Evolutionary conservation across 2,329 filamentous ascomycete species (phyloP).

Genomic region (Penicillium paneum): DNA sequence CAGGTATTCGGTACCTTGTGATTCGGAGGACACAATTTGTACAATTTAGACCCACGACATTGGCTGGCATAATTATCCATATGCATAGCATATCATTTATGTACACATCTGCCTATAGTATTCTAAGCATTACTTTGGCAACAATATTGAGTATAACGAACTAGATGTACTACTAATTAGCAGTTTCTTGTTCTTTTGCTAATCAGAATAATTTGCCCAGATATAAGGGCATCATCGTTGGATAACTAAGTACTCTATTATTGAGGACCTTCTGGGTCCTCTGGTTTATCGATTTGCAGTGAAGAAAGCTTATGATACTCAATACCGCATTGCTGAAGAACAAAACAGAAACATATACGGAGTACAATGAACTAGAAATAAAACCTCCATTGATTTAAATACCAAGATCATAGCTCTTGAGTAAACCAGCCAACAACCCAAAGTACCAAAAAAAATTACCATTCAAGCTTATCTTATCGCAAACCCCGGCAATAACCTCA

Average conservation of each 20-base stretch:
- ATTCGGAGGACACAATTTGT: not conserved
- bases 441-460: not conserved
- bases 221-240: not conserved
- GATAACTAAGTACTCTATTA: not conserved
- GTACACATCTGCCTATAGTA: no score
- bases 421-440: not conserved
- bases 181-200: not conserved
- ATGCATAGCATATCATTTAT: not conserved
- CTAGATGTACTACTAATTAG: not conserved
- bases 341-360: not conserved
- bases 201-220: not conserved
- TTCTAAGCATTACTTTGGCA: not conserved
- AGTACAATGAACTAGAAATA: not conserved
- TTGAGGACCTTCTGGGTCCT: not conserved
- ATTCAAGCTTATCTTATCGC: slow-evolving; percentile 18
- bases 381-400: not conserved
- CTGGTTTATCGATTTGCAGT: not conserved
- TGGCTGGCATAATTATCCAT: not conserved
- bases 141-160: not conserved
- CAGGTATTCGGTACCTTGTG: not conserved
- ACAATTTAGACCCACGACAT: not conserved
- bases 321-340: not conserved
- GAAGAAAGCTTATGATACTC: not conserved
- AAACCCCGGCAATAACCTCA: not conserved
- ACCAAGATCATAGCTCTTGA: not conserved